phyloP scores from a whole-genome alignment of 352 stramenopile species.

The Pythium pyrilobum region DNA sequence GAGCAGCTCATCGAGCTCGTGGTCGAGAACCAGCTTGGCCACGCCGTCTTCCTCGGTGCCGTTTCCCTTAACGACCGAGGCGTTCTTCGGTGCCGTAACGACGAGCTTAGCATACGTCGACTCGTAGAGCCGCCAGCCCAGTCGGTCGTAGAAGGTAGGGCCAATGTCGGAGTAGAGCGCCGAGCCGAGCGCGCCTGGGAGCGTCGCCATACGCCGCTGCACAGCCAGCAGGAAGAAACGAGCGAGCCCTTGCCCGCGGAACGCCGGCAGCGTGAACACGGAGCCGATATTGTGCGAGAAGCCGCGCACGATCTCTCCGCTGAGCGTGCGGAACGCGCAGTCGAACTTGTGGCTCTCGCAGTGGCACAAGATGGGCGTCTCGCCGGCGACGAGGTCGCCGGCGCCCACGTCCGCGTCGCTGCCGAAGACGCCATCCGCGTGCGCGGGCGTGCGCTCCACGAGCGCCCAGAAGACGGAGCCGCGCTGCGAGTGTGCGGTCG shows the following conservation, averaged over 20 bases:
- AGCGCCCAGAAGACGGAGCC: conserved; percentile 68
- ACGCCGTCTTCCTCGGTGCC: background rate
- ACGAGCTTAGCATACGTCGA: conserved; percentile 38
- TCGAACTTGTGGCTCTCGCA: conserved; percentile 62
- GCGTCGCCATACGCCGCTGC: conserved; percentile 21
- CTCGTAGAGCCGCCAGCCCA: conserved; percentile 50
- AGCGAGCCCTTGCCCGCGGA: conserved; percentile 42
- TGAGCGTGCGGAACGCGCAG: conserved; percentile 27
- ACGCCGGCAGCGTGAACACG: conserved; percentile 52
- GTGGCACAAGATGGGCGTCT: conserved; percentile 36
- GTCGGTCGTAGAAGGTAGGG: conserved; percentile 51
- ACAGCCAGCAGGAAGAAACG: conserved; percentile 40
- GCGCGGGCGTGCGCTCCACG: conserved; percentile 22
- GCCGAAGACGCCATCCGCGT: background rate
- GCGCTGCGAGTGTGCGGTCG: conserved; percentile 36
- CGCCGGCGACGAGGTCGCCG: conserved; percentile 13
- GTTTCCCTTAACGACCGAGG: background rate
- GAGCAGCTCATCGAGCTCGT: conserved; percentile 34
- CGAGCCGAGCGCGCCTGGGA: conserved; percentile 31
- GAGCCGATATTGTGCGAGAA: conserved; percentile 60
- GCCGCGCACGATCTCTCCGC: conserved; percentile 32
- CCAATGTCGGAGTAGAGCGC: conserved; percentile 69
- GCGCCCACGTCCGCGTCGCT: conserved; percentile 18
- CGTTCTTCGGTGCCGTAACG: conserved; percentile 1
- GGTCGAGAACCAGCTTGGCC: conserved; percentile 28